phyloP scores from a whole-genome alignment of 176 grass and related monocot species.

The Triticum timopheevii region DNA sequence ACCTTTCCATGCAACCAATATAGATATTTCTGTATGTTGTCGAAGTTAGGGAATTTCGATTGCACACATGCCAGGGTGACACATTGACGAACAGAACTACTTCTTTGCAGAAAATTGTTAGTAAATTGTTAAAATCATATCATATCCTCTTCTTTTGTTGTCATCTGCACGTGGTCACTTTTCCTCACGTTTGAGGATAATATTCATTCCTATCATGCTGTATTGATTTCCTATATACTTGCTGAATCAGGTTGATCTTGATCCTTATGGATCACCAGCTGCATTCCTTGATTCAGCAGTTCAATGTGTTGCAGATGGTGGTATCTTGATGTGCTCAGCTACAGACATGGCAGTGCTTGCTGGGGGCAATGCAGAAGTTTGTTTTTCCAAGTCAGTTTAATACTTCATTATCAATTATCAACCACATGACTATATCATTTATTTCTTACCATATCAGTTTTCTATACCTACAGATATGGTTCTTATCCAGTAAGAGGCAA shows the following conservation, averaged over 20 bases:
- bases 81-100: not conserved
- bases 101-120: not conserved
- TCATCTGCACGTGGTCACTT: not conserved
- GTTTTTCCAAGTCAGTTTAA: constrained; percentile 68
- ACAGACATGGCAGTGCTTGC: constrained; percentile 90
- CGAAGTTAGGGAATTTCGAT: not conserved
- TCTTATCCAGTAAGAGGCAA: constrained; percentile 84
- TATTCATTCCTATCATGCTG: not conserved
- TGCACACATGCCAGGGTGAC: not conserved
- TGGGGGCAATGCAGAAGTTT: constrained; percentile 74
- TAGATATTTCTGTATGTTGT: constrained; percentile 11
- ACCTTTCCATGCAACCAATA: not conserved
- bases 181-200: not conserved
- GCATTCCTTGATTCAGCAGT: constrained; percentile 83
- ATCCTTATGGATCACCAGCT: constrained; percentile 88
- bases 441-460: constrained; percentile 11
- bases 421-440: not conserved
- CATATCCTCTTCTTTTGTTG: not conserved
- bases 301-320: constrained; percentile 75
- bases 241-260: constrained; percentile 71
- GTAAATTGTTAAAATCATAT: not conserved
- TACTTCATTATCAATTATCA: not conserved
- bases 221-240: not conserved
- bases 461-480: constrained; percentile 64
- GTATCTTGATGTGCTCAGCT: constrained; percentile 80